These are phyloP conservation scores for Pythium sukuiense DNA, from an alignment of 352 stramenopile species.

Conservation along the genomic window DNA sequence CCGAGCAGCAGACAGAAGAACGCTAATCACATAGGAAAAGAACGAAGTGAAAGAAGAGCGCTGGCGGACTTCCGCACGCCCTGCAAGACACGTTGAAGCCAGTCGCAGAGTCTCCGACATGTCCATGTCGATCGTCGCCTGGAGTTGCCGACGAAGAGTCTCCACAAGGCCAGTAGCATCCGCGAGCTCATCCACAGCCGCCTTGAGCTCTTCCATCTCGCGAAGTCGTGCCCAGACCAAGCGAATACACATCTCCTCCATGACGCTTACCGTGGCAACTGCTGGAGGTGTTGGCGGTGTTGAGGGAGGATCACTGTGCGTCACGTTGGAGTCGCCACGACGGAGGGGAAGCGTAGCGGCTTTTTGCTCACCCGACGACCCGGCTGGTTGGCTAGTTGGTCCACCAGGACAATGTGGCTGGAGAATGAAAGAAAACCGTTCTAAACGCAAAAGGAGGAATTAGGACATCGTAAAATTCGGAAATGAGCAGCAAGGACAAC, in stretches of 20 bases:
- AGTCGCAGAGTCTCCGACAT: slow-evolving; percentile 2
- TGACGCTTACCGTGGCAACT: neutral
- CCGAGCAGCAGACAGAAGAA: slow-evolving; percentile 2
- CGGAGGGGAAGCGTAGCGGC: too few species aligned
- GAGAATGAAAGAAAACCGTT: too few species aligned
- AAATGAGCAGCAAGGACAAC: too few species aligned
- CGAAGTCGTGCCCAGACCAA: slow-evolving; percentile 7
- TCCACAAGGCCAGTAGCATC: slow-evolving; percentile 4
- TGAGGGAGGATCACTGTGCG: neutral
- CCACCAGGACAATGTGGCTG: too few species aligned
- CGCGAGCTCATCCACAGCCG: neutral
- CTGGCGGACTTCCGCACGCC: neutral
- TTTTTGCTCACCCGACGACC: too few species aligned
- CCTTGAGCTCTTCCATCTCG: slow-evolving; percentile 6
- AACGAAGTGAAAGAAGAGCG: neutral
- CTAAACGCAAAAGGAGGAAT: too few species aligned
- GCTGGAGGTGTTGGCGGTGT: too few species aligned
- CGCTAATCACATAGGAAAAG: neutral
- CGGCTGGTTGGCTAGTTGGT: too few species aligned
- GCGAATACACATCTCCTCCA: slow-evolving; percentile 2
- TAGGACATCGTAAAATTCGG: too few species aligned
- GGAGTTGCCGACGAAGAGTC: neutral
- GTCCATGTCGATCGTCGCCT: neutral
- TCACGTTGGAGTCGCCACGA: too few species aligned
- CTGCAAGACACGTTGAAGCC: neutral